phyloP scores from a whole-genome alignment of 2,329 filamentous ascomycete genomes.

The Hymenoscyphus repandus region DNA sequence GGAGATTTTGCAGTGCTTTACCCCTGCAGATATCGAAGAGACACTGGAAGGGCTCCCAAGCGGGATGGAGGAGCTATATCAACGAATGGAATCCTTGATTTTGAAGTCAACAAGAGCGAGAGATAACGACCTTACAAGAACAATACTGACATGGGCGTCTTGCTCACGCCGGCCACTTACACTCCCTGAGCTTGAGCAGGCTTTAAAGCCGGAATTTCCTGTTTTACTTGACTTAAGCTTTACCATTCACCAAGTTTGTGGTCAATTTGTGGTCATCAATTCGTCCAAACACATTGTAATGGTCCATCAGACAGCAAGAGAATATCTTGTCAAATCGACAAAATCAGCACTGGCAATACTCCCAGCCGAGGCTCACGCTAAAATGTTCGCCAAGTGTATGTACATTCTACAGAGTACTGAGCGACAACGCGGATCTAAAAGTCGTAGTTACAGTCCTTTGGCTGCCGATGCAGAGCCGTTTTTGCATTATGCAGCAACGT shows the following conservation, averaged over 20 bases:
- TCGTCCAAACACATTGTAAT: slow-evolving; percentile 25
- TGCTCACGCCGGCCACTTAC: slow-evolving; percentile 5
- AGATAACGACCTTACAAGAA: slow-evolving; percentile 7
- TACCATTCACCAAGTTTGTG: slow-evolving; percentile 29
- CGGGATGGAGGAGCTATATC: slow-evolving; percentile 32
- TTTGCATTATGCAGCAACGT: slow-evolving; percentile 20
- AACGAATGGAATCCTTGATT: slow-evolving; percentile 30
- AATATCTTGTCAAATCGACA: slow-evolving; percentile 27
- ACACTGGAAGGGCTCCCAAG: slow-evolving; percentile 27
- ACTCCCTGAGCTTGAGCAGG: slow-evolving; percentile 1
- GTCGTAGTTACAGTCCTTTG: not conserved
- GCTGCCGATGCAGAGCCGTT: slow-evolving; percentile 8
- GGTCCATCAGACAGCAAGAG: slow-evolving; percentile 34
- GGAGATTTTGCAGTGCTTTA: slow-evolving; percentile 27
- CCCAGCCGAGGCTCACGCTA: not conserved
- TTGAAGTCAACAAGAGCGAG: not conserved
- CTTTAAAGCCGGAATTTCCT: slow-evolving; percentile 9
- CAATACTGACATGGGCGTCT: slow-evolving; percentile 7
- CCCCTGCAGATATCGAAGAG: slow-evolving; percentile 20
- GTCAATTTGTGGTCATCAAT: slow-evolving; percentile 32
- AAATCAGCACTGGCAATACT: not conserved
- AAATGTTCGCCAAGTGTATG: slow-evolving; percentile 4
- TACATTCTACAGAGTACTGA: not conserved
- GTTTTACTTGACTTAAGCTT: slow-evolving; percentile 24
- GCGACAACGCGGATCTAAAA: not conserved